These are phyloP conservation scores for Lachnellula subtilissima DNA, from an alignment of 2,329 filamentous ascomycete species.

Conservation along the genomic window DNA sequence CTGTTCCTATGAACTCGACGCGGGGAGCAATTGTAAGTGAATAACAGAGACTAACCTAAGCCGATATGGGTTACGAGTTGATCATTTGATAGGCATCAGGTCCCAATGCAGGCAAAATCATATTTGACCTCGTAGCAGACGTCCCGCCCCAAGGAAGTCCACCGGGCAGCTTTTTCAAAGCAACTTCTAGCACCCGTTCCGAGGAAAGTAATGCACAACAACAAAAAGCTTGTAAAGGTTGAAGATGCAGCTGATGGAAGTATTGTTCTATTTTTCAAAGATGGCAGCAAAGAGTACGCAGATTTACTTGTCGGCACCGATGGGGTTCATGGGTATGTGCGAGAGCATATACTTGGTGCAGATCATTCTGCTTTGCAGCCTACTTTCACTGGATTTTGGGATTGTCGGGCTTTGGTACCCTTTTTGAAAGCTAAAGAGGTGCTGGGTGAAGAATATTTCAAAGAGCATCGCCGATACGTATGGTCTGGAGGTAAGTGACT, in stretches of 20 bases:
- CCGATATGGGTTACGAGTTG: neutral
- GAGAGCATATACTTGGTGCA: neutral
- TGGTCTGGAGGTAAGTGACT: neutral
- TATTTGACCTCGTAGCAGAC: neutral
- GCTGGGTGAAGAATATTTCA: neutral
- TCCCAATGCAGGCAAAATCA: neutral
- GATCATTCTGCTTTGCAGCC: neutral
- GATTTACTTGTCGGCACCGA: constrained; percentile 1
- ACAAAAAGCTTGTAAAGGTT: neutral
- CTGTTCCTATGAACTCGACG: neutral
- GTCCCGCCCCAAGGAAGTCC: neutral
- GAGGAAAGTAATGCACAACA: neutral
- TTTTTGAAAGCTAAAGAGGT: neutral
- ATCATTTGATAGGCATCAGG: neutral
- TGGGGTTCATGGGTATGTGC: neutral
- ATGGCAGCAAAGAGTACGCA: neutral
- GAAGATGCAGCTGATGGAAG: neutral
- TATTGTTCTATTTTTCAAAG: neutral
- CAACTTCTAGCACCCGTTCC: neutral
- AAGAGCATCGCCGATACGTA: neutral
- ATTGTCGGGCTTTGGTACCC: neutral
- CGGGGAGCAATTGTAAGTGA: neutral
- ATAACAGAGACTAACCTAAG: neutral
- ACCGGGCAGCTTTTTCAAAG: neutral
- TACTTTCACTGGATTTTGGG: neutral